phyloP scores from a whole-genome alignment of 139 green algal species.

The Chlamydomonas sphaeroides region DNA sequence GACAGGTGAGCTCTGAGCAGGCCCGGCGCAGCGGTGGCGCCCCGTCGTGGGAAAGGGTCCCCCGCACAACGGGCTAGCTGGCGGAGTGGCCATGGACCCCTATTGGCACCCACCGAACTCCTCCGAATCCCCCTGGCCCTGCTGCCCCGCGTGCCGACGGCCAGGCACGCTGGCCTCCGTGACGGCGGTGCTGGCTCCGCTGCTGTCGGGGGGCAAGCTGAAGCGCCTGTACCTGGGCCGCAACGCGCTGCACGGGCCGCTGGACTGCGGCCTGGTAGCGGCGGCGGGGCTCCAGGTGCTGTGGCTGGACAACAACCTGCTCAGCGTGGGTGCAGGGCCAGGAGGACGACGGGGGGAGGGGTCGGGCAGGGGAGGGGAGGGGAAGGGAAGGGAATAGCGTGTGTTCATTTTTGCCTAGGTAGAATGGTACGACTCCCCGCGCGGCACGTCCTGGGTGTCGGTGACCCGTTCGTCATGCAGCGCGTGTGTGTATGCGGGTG shows the following conservation, averaged over 20 bases:
- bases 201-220: not conserved
- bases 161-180: conserved; percentile 4
- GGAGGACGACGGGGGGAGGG: not conserved
- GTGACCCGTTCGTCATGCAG: no score
- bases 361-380: not conserved
- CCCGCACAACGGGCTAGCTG: no score
- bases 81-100: no score
- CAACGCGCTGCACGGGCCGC: conserved; percentile 22
- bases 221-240: conserved; percentile 14
- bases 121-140: no score
- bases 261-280: conserved; percentile 17
- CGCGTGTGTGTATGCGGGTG: no score
- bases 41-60: no score
- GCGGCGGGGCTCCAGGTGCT: conserved; percentile 12
- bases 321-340: not conserved
- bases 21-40: no score
- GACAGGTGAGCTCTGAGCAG: conserved; percentile 24
- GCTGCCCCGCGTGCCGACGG: not conserved
- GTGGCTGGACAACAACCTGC: conserved; percentile 23
- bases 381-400: not conserved
- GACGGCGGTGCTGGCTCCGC: not conserved
- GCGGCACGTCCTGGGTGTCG: no score
- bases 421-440: no score
- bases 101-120: no score
- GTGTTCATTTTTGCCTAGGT: no score